Percentiles rank a stretch among this genome's conserved stretches.
phyloP scores from a whole-genome alignment of 768 basidiomycete species.

The Rhizopogon sp. region DNA sequence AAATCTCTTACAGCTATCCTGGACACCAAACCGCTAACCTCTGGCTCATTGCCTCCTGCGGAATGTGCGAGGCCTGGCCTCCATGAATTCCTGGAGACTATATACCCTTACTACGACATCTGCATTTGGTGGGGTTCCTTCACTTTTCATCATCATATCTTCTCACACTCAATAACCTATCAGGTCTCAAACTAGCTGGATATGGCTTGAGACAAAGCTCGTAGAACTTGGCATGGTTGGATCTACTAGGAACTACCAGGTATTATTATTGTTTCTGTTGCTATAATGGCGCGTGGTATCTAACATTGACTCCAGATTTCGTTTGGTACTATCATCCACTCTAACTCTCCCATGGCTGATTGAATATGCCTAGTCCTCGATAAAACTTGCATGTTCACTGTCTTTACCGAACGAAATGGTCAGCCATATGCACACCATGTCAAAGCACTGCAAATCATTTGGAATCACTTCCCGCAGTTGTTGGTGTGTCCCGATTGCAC shows the following conservation, averaged over 20 bases:
- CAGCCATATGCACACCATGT: constrained; percentile 79
- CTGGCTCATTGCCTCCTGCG: constrained; percentile 69
- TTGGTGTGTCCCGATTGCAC: constrained; percentile 21
- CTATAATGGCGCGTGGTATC: not conserved
- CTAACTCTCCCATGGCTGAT: not conserved
- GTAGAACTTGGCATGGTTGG: constrained; percentile 86
- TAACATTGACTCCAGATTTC: constrained; percentile 40
- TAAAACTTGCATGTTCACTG: constrained; percentile 85
- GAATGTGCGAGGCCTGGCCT: constrained; percentile 82
- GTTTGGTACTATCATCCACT: constrained; percentile 40
- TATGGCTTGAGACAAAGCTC: constrained; percentile 85
- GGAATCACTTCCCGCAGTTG: constrained; percentile 85
- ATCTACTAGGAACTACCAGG: constrained; percentile 63
- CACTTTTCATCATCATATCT: not conserved
- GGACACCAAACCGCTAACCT: constrained; percentile 82
- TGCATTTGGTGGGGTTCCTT: constrained; percentile 63
- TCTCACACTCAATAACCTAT: not conserved
- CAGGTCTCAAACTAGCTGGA: constrained; percentile 85
- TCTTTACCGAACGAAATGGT: constrained; percentile 69
- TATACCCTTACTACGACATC: constrained; percentile 85
- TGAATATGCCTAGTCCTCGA: constrained; percentile 58
- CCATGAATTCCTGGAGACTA: constrained; percentile 76
- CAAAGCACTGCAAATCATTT: constrained; percentile 80
- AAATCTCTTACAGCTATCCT: constrained; percentile 53
- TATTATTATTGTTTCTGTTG: constrained; percentile 15